Base-by-base conservation (phyloP, 495 filamentous ascomycete species). In the Haplographium delicatum region DNA sequence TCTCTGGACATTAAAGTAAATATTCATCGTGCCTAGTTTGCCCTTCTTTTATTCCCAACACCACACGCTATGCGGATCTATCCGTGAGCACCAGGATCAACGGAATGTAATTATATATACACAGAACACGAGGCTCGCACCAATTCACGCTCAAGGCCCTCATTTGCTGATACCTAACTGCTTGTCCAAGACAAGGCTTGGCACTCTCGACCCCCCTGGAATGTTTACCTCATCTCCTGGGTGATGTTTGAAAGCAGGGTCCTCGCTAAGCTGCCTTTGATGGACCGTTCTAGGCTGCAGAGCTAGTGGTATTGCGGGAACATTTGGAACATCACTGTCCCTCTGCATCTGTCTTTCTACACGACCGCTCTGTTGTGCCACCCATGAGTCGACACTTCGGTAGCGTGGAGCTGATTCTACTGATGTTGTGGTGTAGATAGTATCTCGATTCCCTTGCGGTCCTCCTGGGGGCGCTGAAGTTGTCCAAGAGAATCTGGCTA, bases 361-460 rank as follows among this genome's bases (percentile, higher is more conserved):
- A 19, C 41, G 54, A 9, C 50, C 42, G 7, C 37, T 50, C 55
- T 84, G 82, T 51, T 84, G 75, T 56, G 75, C 69, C 2, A 85
- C 80, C 82, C 82, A 85, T 11, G 73, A 78, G 38, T 66, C 68
- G 44, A 85, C 66, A 7, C 69, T 71, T 22, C 79, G 72, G 58
- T 82, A 84, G 15, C 73, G 70, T 13, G 80, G 69, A 11, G 72
- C 71, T 24, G 61, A 59, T 42, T 76, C 76, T 45, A 72, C 58
- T 0, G 75, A 76, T 24, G 56, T 22, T 11, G 24, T 51, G 2
- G 60, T 62, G 58, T 72, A 75, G 13, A 75, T 50, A 0, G 74
- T 72, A 28, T 54, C 50, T 37, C 56, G 31, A 19, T 55, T 44
- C 9, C 37, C 34, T 34, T 19, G 27, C 22, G 39, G 35, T 16